Base-by-base conservation (phyloP, 179 eudicot genomes). In the Carnegiea gigantea region DNA sequence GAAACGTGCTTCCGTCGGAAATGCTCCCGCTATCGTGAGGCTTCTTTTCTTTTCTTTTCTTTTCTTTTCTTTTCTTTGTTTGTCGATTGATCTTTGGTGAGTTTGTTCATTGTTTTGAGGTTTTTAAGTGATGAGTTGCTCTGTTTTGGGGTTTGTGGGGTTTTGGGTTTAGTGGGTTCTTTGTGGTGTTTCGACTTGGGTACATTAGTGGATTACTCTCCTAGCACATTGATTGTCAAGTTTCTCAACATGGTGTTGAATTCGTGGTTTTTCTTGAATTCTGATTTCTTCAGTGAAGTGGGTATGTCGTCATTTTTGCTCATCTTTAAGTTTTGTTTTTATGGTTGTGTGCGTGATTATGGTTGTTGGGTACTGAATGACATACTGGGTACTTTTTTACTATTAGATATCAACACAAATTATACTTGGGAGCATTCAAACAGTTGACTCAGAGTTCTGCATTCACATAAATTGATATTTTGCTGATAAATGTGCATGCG, bases 1-100 rank as follows among this genome's bases (percentile, higher is more conserved):
- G 26, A 24, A 76, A 10, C 87, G 87, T 18, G 48, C 77, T 59
- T 78, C 84, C 77, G 48, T 78, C 5, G 79, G 82, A 73, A 65
- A 30, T 54, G 44, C 75, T 21, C 80, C 70, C 0, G 17, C 30
- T 38, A 70, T 81, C 21, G 83, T 76, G 67, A 76, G 75, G 18
- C 8, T 33, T 49, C 70, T 36, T 82, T 59, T 18, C 4, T 40
- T 40, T 40, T 40, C 44, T 40, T 40, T 40, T 38, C 4, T 40
- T 6, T 40, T 40, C 7, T 6, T 40, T 40, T 40, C 43, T 40
- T 40, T 40, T 40, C 44, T 40, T 40, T 40, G 7, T 43, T 12
- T 5, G 3, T 60, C 20, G 46, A 44, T 73, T 23, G 48, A 67
- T 51, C 23, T 36, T 21, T 48, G 21, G 36, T 14, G 33, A 28